phyloP scores from a whole-genome alignment of 1,284 basidiomycete genomes.

The Tausonia pullulans region DNA sequence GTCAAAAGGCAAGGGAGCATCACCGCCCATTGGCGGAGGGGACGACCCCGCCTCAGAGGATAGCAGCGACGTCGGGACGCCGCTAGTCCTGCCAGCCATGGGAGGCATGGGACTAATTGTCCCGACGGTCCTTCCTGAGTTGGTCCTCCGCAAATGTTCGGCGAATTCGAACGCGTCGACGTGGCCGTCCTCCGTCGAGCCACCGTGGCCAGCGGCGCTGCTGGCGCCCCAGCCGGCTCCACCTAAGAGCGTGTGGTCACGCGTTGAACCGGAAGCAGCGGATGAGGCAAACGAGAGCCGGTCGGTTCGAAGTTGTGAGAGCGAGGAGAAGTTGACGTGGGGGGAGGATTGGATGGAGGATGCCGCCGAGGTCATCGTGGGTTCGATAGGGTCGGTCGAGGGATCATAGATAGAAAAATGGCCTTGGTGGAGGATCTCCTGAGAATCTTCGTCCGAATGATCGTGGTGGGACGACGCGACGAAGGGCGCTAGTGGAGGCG shows the following conservation, averaged over 20 bases:
- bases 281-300: not conserved
- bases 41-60: too few relatives aligned
- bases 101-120: conserved; percentile 9
- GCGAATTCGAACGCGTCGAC: conserved; percentile 17
- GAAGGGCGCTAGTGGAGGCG: too few relatives aligned
- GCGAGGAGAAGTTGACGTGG: not conserved
- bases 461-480: too few relatives aligned
- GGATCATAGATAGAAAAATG: too few relatives aligned
- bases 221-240: too few relatives aligned
- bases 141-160: conserved; percentile 11
- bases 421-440: too few relatives aligned
- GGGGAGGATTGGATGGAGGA: not conserved
- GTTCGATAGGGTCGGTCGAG: not conserved
- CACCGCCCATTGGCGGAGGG: too few relatives aligned
- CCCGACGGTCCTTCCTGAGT: conserved; percentile 10
- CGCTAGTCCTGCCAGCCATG: too few relatives aligned
- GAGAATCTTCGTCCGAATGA: too few relatives aligned
- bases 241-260: conserved; percentile 2
- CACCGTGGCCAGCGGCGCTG: too few relatives aligned
- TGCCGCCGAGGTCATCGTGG: not conserved
- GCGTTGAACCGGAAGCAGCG: not conserved
- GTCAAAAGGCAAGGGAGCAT: too few relatives aligned
- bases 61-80: too few relatives aligned
- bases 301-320: not conserved
- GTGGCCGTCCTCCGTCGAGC: not conserved